phyloP scores from a whole-genome alignment of 805 yeast genomes.

The Myxozyma kluyveri region DNA sequence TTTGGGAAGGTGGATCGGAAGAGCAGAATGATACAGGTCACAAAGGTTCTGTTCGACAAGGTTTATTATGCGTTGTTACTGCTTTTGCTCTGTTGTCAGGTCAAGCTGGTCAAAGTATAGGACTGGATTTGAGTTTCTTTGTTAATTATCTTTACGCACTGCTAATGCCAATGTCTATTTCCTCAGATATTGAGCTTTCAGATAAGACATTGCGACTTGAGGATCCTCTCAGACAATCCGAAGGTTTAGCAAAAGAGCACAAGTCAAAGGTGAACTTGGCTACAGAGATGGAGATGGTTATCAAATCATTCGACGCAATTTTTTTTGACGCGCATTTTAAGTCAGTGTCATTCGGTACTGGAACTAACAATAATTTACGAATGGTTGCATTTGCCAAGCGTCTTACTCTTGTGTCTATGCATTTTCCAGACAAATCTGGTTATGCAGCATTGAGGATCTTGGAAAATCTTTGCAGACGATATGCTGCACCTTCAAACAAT shows the following conservation, averaged over 20 bases:
- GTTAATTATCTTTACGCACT: constrained; percentile 70
- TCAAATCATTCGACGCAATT: constrained; percentile 73
- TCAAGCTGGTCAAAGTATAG: constrained; percentile 67
- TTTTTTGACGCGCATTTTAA: constrained; percentile 60
- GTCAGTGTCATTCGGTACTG: constrained; percentile 26
- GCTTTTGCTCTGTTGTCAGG: constrained; percentile 82
- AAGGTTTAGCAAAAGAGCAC: neutral
- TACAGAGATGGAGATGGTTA: constrained; percentile 80
- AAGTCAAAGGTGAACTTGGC: constrained; percentile 69
- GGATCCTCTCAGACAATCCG: constrained; percentile 56
- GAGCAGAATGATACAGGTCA: neutral
- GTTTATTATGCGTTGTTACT: constrained; percentile 79
- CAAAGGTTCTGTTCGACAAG: constrained; percentile 50
- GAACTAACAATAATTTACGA: constrained; percentile 39
- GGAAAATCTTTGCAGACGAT: constrained; percentile 69
- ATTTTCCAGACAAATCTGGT: constrained; percentile 84
- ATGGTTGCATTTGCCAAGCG: constrained; percentile 80
- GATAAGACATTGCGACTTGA: constrained; percentile 75
- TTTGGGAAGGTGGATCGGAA: constrained; percentile 42
- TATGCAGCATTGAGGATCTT: constrained; percentile 74
- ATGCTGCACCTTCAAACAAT: constrained; percentile 41
- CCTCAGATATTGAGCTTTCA: constrained; percentile 81
- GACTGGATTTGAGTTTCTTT: constrained; percentile 78
- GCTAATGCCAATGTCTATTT: constrained; percentile 65
- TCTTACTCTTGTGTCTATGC: constrained; percentile 61